Conservation (phyloP, 495 filamentous ascomycete species). For the Neurospora sp. region DNA sequence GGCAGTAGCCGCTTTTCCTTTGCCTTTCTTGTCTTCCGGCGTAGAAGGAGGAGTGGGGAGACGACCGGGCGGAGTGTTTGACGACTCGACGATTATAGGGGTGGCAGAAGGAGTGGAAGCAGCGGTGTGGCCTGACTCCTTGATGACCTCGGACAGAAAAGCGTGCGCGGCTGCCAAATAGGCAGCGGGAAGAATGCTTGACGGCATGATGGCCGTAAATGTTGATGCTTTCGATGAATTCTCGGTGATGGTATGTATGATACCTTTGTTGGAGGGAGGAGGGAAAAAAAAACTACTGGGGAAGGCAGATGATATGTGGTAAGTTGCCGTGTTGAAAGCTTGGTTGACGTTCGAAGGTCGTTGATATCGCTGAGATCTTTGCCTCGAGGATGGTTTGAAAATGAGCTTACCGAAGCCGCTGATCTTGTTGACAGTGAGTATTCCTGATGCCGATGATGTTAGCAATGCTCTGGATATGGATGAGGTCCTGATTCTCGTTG, state of each 20-base stretch:
- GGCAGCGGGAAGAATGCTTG: neutral
- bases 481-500: neutral
- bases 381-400: neutral
- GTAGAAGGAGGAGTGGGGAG: neutral
- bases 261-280: neutral
- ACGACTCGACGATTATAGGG: neutral
- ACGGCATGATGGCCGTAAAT: neutral
- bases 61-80: neutral
- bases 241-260: neutral
- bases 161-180: neutral
- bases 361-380: neutral
- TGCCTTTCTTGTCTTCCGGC: neutral
- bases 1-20: neutral
- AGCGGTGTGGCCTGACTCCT: neutral
- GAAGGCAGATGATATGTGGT: neutral
- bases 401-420: neutral
- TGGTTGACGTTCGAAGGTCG: neutral
- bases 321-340: neutral
- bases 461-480: neutral
- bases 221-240: neutral
- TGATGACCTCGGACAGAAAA: neutral
- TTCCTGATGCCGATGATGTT: neutral
- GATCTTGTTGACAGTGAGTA: neutral
- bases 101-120: neutral
- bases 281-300: neutral